Conservation (phyloP, 208 protist genomes). For the Strigomonas culicis region DNA sequence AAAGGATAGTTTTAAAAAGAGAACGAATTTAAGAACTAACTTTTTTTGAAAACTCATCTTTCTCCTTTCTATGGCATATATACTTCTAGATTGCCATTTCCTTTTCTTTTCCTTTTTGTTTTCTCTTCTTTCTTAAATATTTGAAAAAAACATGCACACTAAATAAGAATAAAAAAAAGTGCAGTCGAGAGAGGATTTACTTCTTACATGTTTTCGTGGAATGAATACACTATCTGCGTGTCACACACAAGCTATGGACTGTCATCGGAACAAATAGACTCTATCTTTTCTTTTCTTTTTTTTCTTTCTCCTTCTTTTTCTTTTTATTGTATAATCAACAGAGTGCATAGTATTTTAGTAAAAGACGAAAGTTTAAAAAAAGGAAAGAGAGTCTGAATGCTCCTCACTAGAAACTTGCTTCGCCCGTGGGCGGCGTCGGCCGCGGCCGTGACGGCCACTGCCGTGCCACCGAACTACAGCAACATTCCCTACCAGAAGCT, state of each 20-base stretch:
- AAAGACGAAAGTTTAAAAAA: too few relatives aligned
- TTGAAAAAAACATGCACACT: too few relatives aligned
- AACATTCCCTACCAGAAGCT: constrained; percentile 36
- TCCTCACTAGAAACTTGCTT: background rate
- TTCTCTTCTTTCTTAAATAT: background rate
- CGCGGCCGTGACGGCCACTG: constrained; percentile 13
- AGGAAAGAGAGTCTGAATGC: background rate
- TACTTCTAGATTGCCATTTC: background rate
- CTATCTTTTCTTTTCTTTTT: background rate
- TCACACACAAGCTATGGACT: background rate
- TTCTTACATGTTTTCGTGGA: background rate
- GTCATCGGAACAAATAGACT: background rate
- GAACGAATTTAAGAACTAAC: background rate
- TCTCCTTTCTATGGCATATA: too few relatives aligned
- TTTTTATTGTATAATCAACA: constrained; percentile 4
- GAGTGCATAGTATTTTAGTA: background rate
- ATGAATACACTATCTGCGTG: background rate
- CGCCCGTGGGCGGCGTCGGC: background rate
- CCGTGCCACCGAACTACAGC: constrained; percentile 35
- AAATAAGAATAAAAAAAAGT: too few relatives aligned
- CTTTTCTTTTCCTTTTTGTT: background rate
- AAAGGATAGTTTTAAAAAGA: background rate
- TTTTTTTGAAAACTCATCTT: too few relatives aligned
- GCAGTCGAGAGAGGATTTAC: too few relatives aligned
- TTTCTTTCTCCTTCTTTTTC: constrained; percentile 8